Base-by-base conservation (phyloP, 805 yeast genomes). In the Brettanomyces anomalus region DNA sequence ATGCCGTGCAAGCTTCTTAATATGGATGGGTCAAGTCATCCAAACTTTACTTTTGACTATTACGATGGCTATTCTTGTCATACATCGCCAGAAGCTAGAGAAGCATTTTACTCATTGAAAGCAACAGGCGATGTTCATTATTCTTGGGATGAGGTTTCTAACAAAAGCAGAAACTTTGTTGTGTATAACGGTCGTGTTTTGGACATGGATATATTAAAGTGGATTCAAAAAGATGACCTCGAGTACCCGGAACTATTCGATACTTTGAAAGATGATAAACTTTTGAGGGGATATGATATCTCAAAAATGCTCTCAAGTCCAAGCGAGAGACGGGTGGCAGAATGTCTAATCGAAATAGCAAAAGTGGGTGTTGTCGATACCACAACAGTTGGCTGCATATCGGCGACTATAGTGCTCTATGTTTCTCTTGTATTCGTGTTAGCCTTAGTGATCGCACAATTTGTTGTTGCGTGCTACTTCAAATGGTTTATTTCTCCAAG, bases 1-100 rank as follows among this genome's bases (percentile, higher is more conserved):
- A 87, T 89, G 81, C 97, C 98, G 3, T 93, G 98, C 68, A 79
- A 81, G 52, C 47, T 84, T 28, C 67, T 76, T 42, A 62, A 67
- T 35, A 82, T 77, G 51, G 85, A 86, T 58, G 95, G 95, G 4
- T 71, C 93, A 1, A 61, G 84, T 2, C 44, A 62, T 24, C 84
- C 85, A 33, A 84, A 85, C 58, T 72, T 72, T 48, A 75, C 88
- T 1, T 60, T 65, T 24, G 71, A 70, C 17, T 78, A 79, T 56
- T 89, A 88, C 59, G 64, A 70, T 38, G 97, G 97, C 7, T 88
- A 85, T 77, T 94, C 90, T 2, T 90, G 97, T 60, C 96, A 93
- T 63, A 85, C 97, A 1, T 72, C 85, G 4, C 54, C 71, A 6
- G 49, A 56, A 2, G 89, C 96, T 0, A 76, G 97, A 56, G 61